Percentiles rank a stretch among this genome's conserved stretches.
These are phyloP conservation scores for Diaporthe sp. DNA, from an alignment of 2,329 filamentous ascomycete species.

Conservation along the genomic window DNA sequence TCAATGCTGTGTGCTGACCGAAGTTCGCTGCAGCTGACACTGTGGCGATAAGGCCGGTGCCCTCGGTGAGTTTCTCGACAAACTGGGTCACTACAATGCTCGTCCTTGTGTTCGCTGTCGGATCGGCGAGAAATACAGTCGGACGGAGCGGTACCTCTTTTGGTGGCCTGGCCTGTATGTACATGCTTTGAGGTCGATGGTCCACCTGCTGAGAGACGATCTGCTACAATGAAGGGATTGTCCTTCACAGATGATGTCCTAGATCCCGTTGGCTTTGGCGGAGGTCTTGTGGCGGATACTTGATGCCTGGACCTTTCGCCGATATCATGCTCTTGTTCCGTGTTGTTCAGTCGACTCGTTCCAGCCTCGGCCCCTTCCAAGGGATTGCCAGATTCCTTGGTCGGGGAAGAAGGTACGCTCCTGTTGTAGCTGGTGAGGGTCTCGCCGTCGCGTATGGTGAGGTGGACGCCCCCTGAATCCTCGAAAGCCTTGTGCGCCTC, in stretches of 20 bases:
- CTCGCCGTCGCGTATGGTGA: conserved; percentile 41
- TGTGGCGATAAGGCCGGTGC: conserved; percentile 44
- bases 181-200: not conserved
- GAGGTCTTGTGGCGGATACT: not conserved
- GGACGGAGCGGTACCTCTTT: conserved; percentile 20
- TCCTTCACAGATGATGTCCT: conserved; percentile 39
- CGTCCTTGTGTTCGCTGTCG: conserved; percentile 36
- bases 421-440: conserved; percentile 41
- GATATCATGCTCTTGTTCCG: not conserved
- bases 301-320: not conserved
- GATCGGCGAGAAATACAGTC: conserved; percentile 39
- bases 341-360: not conserved
- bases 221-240: conserved; percentile 46
- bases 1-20: not conserved
- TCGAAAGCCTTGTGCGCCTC: conserved; percentile 45
- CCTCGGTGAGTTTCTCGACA: conserved; percentile 45
- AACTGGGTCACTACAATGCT: conserved; percentile 39
- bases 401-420: conserved; percentile 28
- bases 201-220: conserved; percentile 40
- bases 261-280: conserved; percentile 4
- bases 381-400: conserved; percentile 23
- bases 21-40: conserved; percentile 42
- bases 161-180: conserved; percentile 10
- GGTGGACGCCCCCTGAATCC: conserved; percentile 35
- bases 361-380: not conserved